Evolutionary conservation across 306 rosid species (phyloP).

Genomic region (Medicago lupulina): DNA sequence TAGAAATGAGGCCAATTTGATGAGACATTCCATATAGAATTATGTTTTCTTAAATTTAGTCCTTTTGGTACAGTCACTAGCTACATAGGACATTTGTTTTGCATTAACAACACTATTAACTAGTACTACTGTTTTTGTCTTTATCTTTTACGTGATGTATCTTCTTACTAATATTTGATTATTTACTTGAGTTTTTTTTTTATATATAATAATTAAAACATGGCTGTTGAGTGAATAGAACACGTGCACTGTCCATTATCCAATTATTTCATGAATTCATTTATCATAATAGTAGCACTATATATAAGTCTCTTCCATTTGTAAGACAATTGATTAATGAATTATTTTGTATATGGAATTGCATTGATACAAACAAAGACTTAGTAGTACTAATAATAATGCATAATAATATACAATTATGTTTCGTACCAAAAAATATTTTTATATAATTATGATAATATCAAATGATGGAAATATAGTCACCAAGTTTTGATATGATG

Average conservation of each 20-base stretch:
- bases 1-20: conserved; percentile 24
- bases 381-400: neutral
- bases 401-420: conserved; percentile 1
- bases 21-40: neutral
- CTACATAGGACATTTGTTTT: conserved; percentile 27
- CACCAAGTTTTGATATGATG: conserved; percentile 15
- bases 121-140: conserved; percentile 31
- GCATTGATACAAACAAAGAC: neutral
- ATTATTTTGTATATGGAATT: conserved; percentile 15
- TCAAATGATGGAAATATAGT: conserved; percentile 25
- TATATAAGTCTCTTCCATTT: conserved; percentile 27
- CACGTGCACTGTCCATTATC: conserved; percentile 31
- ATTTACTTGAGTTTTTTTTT: conserved; percentile 27
- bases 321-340: conserved; percentile 23
- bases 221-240: conserved; percentile 37
- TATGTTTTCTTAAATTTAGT: conserved; percentile 15
- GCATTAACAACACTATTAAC: neutral
- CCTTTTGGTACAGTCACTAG: conserved; percentile 27
- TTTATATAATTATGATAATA: conserved; percentile 14
- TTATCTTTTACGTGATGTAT: conserved; percentile 14
- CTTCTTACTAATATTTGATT: conserved; percentile 35
- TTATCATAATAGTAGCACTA: neutral
- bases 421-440: neutral
- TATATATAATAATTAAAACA: neutral
- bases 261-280: neutral